Percentiles rank a stretch among this genome's conserved stretches.
These are phyloP conservation scores for Agrocybe pediades DNA, from an alignment of 768 basidiomycete genomes.

Conservation along the genomic window DNA sequence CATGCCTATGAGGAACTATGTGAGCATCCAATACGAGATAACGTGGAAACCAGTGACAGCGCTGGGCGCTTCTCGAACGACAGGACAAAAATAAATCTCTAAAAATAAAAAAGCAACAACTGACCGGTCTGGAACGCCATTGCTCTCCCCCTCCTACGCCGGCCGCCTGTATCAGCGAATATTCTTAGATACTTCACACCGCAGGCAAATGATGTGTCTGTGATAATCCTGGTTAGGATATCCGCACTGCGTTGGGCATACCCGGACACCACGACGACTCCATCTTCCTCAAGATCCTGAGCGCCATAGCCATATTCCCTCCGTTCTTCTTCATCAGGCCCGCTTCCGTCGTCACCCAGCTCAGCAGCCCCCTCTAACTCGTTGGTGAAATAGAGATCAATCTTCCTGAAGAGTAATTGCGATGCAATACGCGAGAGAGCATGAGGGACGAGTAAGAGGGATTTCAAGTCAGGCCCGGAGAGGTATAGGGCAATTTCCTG, in stretches of 20 bases:
- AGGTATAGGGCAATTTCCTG: conserved; percentile 65
- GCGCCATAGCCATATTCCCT: conserved; percentile 19
- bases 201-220: conserved; percentile 58
- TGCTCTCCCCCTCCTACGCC: conserved; percentile 46
- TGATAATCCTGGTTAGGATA: conserved; percentile 66
- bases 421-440: conserved; percentile 68
- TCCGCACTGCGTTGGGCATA: conserved; percentile 71
- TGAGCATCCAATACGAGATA: too few relatives aligned
- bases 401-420: conserved; percentile 63
- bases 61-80: too few relatives aligned
- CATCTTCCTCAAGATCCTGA: neutral
- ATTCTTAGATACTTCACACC: conserved; percentile 60
- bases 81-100: neutral
- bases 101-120: neutral
- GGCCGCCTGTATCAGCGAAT: conserved; percentile 41
- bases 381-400: conserved; percentile 63
- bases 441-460: conserved; percentile 65
- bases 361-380: conserved; percentile 20
- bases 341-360: conserved; percentile 13
- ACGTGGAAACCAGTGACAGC: too few relatives aligned
- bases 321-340: conserved; percentile 39
- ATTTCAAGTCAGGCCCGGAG: conserved; percentile 64
- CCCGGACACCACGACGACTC: neutral
- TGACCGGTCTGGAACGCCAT: conserved; percentile 68
- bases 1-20: conserved; percentile 57